phyloP scores from a whole-genome alignment of 352 stramenopile genomes.

The Pythium rishiriense region DNA sequence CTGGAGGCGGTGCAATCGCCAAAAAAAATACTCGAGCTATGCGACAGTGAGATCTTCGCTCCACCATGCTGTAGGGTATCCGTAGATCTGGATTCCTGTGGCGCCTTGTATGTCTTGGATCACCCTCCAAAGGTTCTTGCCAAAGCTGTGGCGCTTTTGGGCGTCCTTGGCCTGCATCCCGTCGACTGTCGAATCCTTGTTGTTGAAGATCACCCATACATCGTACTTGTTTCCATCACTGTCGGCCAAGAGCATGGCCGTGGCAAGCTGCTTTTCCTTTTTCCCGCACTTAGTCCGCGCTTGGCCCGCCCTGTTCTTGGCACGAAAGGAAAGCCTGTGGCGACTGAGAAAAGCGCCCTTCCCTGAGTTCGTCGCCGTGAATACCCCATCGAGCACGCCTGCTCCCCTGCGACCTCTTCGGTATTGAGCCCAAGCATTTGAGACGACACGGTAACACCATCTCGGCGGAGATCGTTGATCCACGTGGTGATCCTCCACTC shows the following conservation, averaged over 20 bases:
- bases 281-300: conserved; percentile 1
- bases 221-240: conserved; percentile 28
- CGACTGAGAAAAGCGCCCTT: not conserved
- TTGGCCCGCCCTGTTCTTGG: not conserved
- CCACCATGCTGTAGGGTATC: conserved; percentile 31
- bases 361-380: not conserved
- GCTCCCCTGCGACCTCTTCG: not conserved
- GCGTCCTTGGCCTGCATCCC: no score
- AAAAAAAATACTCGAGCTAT: conserved; percentile 39
- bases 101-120: conserved; percentile 13
- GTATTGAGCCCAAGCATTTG: conserved; percentile 9
- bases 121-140: no score
- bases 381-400: not conserved
- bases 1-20: conserved; percentile 9
- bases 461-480: conserved; percentile 1
- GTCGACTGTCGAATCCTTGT: no score
- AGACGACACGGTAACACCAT: conserved; percentile 4
- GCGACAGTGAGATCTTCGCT: conserved; percentile 22
- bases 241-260: conserved; percentile 29
- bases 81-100: conserved; percentile 25
- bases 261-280: conserved; percentile 31
- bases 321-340: conserved; percentile 8
- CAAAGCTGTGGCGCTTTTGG: no score
- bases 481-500: not conserved
- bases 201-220: no score